Base-by-base conservation (phyloP, 768 basidiomycete species). In the Tricholoma sp. region DNA sequence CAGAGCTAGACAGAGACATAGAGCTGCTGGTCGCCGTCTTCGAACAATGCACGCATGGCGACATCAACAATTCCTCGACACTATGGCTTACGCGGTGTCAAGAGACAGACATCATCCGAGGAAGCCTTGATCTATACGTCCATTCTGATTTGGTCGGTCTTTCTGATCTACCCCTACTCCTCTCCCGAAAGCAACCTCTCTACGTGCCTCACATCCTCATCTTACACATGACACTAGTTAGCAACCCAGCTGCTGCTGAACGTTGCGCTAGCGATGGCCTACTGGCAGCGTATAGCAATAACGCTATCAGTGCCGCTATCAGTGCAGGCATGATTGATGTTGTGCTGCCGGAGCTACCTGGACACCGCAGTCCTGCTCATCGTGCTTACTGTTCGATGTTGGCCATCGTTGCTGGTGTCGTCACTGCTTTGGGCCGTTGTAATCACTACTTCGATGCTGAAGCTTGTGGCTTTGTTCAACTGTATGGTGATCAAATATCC, bases 201-300 rank as follows among this genome's bases (percentile, higher is more conserved):
- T 92, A 92, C 64, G 78, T 88, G 0, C 84, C 88, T 0, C 88
- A 91, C 62, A 75, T 96, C 55, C 81, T 97, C 53, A 74, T 87
- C 31, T 91, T 97, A 74, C 93, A 96, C 65, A 88, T 94, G 76
- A 83, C 90, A 0, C 72, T 97, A 17, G 91, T 89, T 13, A 83
- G 83, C 57, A 79, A 89, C 53, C 82, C 86, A 0, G 78, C 82
- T 1, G 86, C 91, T 0, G 93, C 94, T 0, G 94, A 96, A 67
- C 76, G 89, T 56, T 80, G 97, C 24, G 92, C 93, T 4, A 85
- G 86, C 61, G 91, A 89, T 59, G 92, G 93, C 32, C 76, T 92
- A 1, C 72, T 96, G 17, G 72, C 85, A 0, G 89, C 93, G 0
- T 94, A 96, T 66, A 87, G 85, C 65, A 90, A 89, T 63, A 94